Evolutionary conservation across 2,329 filamentous ascomycete genomes (phyloP), one percentile per base, ranked within the genome.

Genomic region (Thelonectria olida): DNA sequence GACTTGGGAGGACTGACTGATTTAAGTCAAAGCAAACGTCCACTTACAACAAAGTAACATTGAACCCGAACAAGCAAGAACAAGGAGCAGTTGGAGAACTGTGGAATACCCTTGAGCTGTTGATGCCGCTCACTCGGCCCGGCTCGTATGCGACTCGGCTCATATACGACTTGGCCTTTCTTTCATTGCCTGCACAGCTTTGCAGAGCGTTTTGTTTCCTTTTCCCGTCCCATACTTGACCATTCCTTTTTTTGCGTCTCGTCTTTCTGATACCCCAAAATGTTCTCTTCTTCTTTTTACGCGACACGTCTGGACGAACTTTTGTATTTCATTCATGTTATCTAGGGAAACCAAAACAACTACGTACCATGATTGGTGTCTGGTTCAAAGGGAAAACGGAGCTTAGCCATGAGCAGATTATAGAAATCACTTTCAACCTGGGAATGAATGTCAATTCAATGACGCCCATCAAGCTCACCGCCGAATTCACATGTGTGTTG

Each of bases 1-100:
- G 79, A 81, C 12, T 68, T 84, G 4, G 82, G 82, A 31, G 82
- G 82, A 0, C 66, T 83, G 47, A 83, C 76, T 2, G 76, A 78
- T 60, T 71, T 77, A 65, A 68, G 68, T 42, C 78, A 67, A 76
- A 23, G 48, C 22, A 25, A 45, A 31, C 34, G 9, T 20, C 47
- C n/a, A n/a, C n/a, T n/a, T n/a, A n/a, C n/a, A n/a, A n/a, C n/a
- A n/a, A n/a, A n/a, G n/a, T n/a, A n/a, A n/a, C n/a, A n/a, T n/a
- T n/a, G n/a, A n/a, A n/a, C n/a, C n/a, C n/a, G n/a, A n/a, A n/a
- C n/a, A n/a, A n/a, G n/a, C n/a, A n/a, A n/a, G n/a, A n/a, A n/a
- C n/a, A n/a, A n/a, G n/a, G n/a, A n/a, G n/a, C n/a, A n/a, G n/a
- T n/a, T n/a, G n/a, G n/a, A n/a, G n/a, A n/a, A n/a, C n/a, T n/a